Conservation (phyloP, 257 asterid genomes). For the Schizonepeta tenuifolia region DNA sequence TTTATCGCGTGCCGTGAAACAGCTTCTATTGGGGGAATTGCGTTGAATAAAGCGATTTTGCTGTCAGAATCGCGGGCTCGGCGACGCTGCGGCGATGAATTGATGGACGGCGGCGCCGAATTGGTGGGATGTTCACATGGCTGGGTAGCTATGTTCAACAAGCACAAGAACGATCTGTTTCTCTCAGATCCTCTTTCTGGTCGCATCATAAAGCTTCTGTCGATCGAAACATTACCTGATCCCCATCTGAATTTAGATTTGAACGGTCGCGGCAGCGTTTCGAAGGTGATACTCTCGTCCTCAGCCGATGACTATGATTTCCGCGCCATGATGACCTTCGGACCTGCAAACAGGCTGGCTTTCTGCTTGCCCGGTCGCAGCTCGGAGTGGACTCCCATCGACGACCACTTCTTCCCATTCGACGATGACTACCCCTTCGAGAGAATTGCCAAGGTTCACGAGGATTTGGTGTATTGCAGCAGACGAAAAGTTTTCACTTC, state of each 20-base stretch:
- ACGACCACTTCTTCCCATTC: not conserved
- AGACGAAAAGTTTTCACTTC: not conserved
- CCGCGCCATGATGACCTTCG: slow-evolving; percentile 14
- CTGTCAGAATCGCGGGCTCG: no score
- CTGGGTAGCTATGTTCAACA: no score
- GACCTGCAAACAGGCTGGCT: not conserved
- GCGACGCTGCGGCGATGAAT: no score
- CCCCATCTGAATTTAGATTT: not conserved
- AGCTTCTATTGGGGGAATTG: no score
- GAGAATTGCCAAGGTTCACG: not conserved
- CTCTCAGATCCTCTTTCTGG: no score
- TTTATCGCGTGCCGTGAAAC: no score
- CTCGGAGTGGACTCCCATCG: not conserved
- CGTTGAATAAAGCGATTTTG: no score
- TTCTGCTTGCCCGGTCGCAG: not conserved
- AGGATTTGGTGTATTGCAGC: not conserved
- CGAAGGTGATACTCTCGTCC: slow-evolving; percentile 12
- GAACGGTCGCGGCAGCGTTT: not conserved
- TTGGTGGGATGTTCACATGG: no score
- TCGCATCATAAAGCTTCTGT: not conserved
- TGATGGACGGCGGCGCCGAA: no score
- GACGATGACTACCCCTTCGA: not conserved
- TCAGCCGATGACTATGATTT: slow-evolving; percentile 1
- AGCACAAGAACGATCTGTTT: no score
- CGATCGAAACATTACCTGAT: not conserved